Evolutionary conservation across 2,329 filamentous ascomycete species (phyloP).

Genomic region (Canariomyces notabilis): DNA sequence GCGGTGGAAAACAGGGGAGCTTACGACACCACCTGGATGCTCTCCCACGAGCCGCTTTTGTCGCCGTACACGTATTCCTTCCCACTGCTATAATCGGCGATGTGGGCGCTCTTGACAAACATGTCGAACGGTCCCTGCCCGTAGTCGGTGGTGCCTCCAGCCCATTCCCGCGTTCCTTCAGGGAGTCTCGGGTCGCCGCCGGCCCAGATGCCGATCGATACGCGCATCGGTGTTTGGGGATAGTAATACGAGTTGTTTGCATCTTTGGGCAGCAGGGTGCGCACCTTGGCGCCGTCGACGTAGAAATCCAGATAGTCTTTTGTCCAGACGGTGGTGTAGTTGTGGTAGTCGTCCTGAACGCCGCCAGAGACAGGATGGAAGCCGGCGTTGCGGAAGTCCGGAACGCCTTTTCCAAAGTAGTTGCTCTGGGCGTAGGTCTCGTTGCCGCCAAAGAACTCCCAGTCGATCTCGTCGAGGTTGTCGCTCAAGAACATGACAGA

Average conservation of each 20-base stretch:
- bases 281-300: conserved; percentile 62
- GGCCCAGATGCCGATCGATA: conserved; percentile 64
- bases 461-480: conserved; percentile 83
- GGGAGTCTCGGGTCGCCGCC: conserved; percentile 53
- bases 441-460: conserved; percentile 72
- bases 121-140: conserved; percentile 63
- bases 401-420: conserved; percentile 72
- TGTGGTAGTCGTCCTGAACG: conserved; percentile 61
- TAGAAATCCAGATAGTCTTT: conserved; percentile 60
- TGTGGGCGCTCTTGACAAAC: conserved; percentile 58
- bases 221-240: conserved; percentile 71
- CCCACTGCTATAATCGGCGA: conserved; percentile 56
- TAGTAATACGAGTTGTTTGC: conserved; percentile 59
- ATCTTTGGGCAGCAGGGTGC: conserved; percentile 57
- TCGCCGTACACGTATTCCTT: conserved; percentile 64
- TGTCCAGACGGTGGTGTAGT: conserved; percentile 73
- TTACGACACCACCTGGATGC: conserved; percentile 55
- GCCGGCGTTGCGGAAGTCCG: conserved; percentile 57
- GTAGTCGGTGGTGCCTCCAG: conserved; percentile 65
- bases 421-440: conserved; percentile 61
- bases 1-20: conserved; percentile 24
- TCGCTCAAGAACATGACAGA: conserved; percentile 80
- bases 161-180: conserved; percentile 60
- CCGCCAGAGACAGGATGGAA: conserved; percentile 51
- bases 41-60: conserved; percentile 55